Evolutionary conservation across 2,329 filamentous ascomycete genomes (phyloP).

Genomic region (Arachnopeziza araneosa): DNA sequence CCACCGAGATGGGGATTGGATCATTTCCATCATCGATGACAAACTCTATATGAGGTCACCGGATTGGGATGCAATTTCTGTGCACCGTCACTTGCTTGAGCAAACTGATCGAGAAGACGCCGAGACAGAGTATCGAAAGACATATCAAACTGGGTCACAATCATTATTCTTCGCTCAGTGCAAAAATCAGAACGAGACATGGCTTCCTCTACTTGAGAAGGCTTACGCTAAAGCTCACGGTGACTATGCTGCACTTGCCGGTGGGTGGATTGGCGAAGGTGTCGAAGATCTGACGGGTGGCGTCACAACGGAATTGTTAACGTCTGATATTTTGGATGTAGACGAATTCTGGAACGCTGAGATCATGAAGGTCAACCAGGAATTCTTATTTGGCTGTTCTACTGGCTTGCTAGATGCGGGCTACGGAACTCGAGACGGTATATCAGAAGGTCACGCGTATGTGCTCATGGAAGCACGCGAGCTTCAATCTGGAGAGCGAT

Average conservation of each 20-base stretch:
- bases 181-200: slow-evolving; percentile 72
- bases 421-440: slow-evolving; percentile 54
- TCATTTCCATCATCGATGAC: slow-evolving; percentile 86
- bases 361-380: slow-evolving; percentile 71
- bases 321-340: slow-evolving; percentile 68
- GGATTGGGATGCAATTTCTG: slow-evolving; percentile 72
- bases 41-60: slow-evolving; percentile 81
- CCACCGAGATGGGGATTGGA: slow-evolving; percentile 83
- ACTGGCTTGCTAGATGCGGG: slow-evolving; percentile 59
- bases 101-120: slow-evolving; percentile 70
- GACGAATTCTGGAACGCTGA: slow-evolving; percentile 81
- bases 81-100: slow-evolving; percentile 68
- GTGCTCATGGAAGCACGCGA: slow-evolving; percentile 53
- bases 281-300: slow-evolving; percentile 60
- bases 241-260: slow-evolving; percentile 66
- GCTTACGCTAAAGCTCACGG: slow-evolving; percentile 82
- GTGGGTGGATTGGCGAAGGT: slow-evolving; percentile 58
- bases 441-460: slow-evolving; percentile 54
- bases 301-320: slow-evolving; percentile 63
- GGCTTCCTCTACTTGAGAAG: slow-evolving; percentile 76
- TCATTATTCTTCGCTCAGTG: slow-evolving; percentile 76
- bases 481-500: slow-evolving; percentile 46
- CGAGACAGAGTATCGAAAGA: slow-evolving; percentile 54
- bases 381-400: slow-evolving; percentile 71
- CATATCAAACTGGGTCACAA: slow-evolving; percentile 52